These are phyloP conservation scores for Wickerhamiella galacta DNA, from an alignment of 805 yeast species.

Conservation along the genomic window DNA sequence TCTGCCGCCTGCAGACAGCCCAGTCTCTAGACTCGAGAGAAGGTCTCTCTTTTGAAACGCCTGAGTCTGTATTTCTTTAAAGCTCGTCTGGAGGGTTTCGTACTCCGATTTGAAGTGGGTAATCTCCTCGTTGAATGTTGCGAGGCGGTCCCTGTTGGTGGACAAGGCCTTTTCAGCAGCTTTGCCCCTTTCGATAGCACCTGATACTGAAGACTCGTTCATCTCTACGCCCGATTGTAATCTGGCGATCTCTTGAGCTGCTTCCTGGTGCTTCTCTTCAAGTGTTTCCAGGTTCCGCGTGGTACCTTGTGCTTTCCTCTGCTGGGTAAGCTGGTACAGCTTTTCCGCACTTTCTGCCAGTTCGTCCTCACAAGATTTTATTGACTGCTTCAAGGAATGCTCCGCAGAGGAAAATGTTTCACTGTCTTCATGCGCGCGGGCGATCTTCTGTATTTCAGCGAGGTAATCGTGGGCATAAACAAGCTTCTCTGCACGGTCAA, in stretches of 20 bases:
- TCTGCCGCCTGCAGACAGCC: constrained; percentile 13
- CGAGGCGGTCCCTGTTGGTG: constrained; percentile 22
- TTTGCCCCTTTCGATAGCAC: neutral
- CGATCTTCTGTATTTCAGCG: no score
- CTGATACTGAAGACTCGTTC: neutral
- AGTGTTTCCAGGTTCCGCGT: neutral
- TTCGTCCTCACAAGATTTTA: no score
- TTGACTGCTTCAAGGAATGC: no score
- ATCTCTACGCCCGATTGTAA: constrained; percentile 4
- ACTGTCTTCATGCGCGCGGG: constrained; percentile 12
- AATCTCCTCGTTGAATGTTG: constrained; percentile 5
- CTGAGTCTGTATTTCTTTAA: constrained; percentile 1
- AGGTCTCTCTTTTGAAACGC: neutral
- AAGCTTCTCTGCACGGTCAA: constrained; percentile 56
- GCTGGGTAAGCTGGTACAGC: constrained; percentile 26
- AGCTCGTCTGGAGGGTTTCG: constrained; percentile 2
- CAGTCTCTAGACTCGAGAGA: constrained; percentile 9
- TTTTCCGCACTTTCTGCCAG: constrained; percentile 19
- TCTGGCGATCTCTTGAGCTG: constrained; percentile 2
- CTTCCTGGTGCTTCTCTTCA: constrained; percentile 1
- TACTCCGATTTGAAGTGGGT: constrained; percentile 2
- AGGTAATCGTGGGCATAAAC: constrained; percentile 65
- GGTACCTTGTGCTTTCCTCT: neutral
- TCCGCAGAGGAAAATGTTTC: neutral
- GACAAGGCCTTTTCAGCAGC: constrained; percentile 21